Evolutionary conservation across 441 rosid genomes (phyloP), one percentile per base, ranked within the genome.

Genomic region (Erodium moschatum): DNA sequence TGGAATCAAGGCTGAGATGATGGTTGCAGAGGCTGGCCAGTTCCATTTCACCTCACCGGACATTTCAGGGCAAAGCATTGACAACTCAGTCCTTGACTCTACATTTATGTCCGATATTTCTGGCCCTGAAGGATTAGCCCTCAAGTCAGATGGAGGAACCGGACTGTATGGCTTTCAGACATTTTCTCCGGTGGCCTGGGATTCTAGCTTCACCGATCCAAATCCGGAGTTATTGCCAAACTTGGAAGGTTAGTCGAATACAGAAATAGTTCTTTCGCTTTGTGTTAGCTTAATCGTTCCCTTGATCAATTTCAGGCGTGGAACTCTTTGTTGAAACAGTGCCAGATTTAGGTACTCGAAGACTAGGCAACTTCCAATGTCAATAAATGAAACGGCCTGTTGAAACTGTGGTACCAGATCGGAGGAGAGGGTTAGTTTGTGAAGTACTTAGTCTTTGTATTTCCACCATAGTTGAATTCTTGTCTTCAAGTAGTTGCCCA

Each of bases 41-140:
- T 75, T 69, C 66, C 71, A 70, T 13, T 74, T 70, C 68, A 60
- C 79, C 27, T 52, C 84, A 3, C 40, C 78, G 1, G 74, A 68
- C 0, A 72, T 73, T 15, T 60, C 75, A 18, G 75, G 70, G 31
- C 48, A 66, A 70, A 64, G 72, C 35, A 65, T 70, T 21, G 76
- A 67, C 46, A 54, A 76, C 5, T 54, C 78, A 0, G 68, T 69
- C n/a, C 66, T 76, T 15, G 74, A 76, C 10, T 33, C 78, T 0
- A 69, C 74, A 38, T 73, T 70, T 63, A 5, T 75, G 69, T 69
- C 79, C 15, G 70, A 68, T 70, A 67, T 67, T 6, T 62, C 67
- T 44, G 64, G 64, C 62, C 62, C 70, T 11, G 77, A 61, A 10
- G 73, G 68, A 20, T 66, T 74, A 62, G 74, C 67, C 56, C 77